Base-by-base conservation (phyloP, 768 basidiomycete genomes). In the Leccinum longicurvipes region DNA sequence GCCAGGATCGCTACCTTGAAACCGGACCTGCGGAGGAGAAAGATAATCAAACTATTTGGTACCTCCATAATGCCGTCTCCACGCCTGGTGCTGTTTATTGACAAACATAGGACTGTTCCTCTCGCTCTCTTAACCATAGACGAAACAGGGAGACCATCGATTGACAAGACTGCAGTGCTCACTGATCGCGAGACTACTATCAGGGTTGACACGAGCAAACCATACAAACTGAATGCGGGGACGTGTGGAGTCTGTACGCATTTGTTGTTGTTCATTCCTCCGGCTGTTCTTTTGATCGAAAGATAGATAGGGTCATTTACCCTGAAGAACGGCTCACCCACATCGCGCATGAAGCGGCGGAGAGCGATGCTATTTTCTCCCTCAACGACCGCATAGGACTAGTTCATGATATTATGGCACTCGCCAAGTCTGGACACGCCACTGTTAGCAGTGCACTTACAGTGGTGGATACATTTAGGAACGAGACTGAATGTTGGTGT, bases 1-100 rank as follows among this genome's bases (percentile, higher is more conserved):
- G 85, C 31, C 97, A 98, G 73, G 91, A 97, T 68, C 81, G 97
- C 19, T 98, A 97, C 81, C 76, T 98, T 47, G 88, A 91, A 67
- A 89, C 87, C 0, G 95, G 93, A 0, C 81, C 80, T 58, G 85
- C 84, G 9, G 83, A 86, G 63, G 82, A 83, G 10, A 83, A 91
- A 67, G 91, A 97, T 56, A 93, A 97, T 63, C 77, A 92, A 69
- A 95, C 91, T 2, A 78, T 91, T 56, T 98, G 95, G 95, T 88
- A 59, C 68, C 59, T 23, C 17, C 36, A 15, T 53, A 19, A 24
- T 23, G 45, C 53, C 45, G n/a, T 19, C 15, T 48, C 32, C 17
- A 14, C 28, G 9, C 31, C 11, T 25, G 9, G 49, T 10, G 36
- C 17, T 28, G 32, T 29, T 56, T 24, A 50, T 7, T 36, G 28